phyloP scores from a whole-genome alignment of 345 rosid species.

The Populus simonii region DNA sequence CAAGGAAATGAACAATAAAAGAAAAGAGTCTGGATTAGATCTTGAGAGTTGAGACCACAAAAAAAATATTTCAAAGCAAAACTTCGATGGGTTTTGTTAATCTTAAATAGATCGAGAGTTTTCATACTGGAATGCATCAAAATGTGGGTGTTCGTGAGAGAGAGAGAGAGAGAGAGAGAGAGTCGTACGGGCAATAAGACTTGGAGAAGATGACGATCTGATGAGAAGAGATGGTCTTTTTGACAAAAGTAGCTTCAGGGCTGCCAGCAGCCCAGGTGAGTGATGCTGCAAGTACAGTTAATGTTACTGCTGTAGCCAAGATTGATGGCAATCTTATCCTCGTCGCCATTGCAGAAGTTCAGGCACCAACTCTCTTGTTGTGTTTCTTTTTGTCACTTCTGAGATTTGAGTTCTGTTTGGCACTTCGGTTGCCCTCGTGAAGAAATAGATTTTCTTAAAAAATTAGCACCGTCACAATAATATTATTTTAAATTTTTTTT shows the following conservation, averaged over 20 bases:
- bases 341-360: constrained; percentile 6
- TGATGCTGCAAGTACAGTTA: constrained; percentile 10
- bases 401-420: too few species aligned
- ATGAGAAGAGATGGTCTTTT: constrained; percentile 74
- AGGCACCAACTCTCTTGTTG: neutral
- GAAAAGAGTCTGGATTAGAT: too few species aligned
- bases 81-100: neutral
- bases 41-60: too few species aligned
- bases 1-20: too few species aligned
- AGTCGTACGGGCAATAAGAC: constrained; percentile 84
- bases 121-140: neutral
- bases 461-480: too few species aligned
- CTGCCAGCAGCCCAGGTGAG: constrained; percentile 20
- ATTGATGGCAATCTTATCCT: neutral
- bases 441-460: too few species aligned
- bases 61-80: too few species aligned
- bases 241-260: constrained; percentile 53
- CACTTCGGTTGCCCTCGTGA: too few species aligned
- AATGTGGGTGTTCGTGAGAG: neutral
- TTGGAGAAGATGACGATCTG: constrained; percentile 95
- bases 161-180: constrained; percentile 8
- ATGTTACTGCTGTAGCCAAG: constrained; percentile 4
- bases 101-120: neutral
- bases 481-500: too few species aligned
- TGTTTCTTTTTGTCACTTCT: too few species aligned